phyloP scores from a whole-genome alignment of 345 rosid species.

The Rhizophora apiculata region DNA sequence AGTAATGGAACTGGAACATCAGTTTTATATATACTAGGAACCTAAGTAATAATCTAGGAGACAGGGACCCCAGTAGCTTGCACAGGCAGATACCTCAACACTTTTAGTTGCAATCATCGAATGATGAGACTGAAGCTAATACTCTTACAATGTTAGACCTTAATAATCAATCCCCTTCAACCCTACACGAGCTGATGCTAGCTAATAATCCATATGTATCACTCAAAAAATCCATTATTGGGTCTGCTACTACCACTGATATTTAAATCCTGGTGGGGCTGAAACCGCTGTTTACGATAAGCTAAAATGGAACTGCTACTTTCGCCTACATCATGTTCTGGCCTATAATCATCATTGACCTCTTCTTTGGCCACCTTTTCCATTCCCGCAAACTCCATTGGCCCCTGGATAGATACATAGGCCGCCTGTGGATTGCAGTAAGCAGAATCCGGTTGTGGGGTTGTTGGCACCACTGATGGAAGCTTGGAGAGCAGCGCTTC shows the following conservation, averaged over 20 bases:
- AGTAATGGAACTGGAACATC: no score
- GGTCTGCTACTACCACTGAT: conserved; percentile 2
- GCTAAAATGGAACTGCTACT: conserved; percentile 40
- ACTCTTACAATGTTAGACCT: conserved; percentile 4
- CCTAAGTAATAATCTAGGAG: no score
- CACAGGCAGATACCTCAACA: not conserved
- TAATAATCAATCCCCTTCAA: conserved; percentile 4
- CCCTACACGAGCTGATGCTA: conserved; percentile 5
- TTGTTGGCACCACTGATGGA: conserved; percentile 77
- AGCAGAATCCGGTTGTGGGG: not conserved
- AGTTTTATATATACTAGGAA: no score
- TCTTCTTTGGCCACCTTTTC: conserved; percentile 3
- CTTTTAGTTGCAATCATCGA: not conserved
- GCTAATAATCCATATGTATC: not conserved
- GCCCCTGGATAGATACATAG: not conserved
- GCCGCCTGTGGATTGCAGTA: conserved; percentile 15
- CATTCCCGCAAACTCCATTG: not conserved
- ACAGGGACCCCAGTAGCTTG: no score
- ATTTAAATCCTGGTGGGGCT: conserved; percentile 33
- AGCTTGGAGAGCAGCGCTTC: conserved; percentile 95
- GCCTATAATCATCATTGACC: not conserved
- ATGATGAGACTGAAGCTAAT: conserved; percentile 4
- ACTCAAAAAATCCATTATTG: conserved; percentile 16
- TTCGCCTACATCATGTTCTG: conserved; percentile 26
- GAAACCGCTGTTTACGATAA: conserved; percentile 30